Percentiles rank a stretch among this genome's conserved stretches.
Evolutionary conservation across 495 filamentous ascomycete species (phyloP).

Genomic region (Cenococcum geophilum): DNA sequence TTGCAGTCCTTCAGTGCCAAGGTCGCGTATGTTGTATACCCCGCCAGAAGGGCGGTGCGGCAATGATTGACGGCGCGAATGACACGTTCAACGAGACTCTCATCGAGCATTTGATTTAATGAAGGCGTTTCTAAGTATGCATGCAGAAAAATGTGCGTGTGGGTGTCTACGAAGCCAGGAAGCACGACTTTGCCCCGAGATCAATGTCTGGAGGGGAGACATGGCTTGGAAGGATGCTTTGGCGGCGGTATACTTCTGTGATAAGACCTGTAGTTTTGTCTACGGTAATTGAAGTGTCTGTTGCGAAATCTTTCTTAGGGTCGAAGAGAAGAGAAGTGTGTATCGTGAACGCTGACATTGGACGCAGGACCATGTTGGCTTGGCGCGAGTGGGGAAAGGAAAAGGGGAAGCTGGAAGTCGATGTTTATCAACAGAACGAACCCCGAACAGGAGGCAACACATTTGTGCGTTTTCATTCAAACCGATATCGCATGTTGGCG

Average conservation of each 20-base stretch:
- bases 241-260: constrained; percentile 34
- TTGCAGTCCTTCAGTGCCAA: constrained; percentile 47
- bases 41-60: constrained; percentile 46
- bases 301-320: constrained; percentile 40
- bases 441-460: too few relatives aligned
- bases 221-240: background rate
- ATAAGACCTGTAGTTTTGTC: constrained; percentile 41
- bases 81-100: constrained; percentile 45
- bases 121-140: constrained; percentile 41
- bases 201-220: constrained; percentile 39
- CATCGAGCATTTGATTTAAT: constrained; percentile 47
- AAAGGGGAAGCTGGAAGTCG: too few relatives aligned
- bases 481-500: too few relatives aligned
- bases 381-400: too few relatives aligned
- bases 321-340: constrained; percentile 49
- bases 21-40: constrained; percentile 52
- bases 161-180: constrained; percentile 49
- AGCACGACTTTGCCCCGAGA: constrained; percentile 45
- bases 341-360: constrained; percentile 31
- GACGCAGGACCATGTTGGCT: too few relatives aligned
- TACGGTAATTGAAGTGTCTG: constrained; percentile 40
- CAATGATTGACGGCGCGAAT: constrained; percentile 49
- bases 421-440: too few relatives aligned
- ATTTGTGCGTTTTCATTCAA: too few relatives aligned
- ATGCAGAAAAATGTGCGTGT: constrained; percentile 51